Evolutionary conservation across 495 filamentous ascomycete species (phyloP).

Genomic region (Annulohypoxylon moriforme): DNA sequence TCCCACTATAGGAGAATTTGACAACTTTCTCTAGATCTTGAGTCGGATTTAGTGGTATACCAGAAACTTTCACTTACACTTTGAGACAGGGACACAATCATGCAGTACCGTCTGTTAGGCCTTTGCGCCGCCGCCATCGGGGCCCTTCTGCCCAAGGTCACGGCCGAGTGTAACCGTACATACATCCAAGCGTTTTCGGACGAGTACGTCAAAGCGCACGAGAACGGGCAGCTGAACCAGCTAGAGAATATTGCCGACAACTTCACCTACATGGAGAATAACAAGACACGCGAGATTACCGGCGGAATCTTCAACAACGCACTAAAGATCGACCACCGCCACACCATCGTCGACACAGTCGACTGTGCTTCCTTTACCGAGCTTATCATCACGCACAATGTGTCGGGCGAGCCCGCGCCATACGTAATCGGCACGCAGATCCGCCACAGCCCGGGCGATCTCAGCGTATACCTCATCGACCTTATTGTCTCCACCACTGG

Average conservation of each 20-base stretch:
- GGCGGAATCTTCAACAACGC: conserved; percentile 37
- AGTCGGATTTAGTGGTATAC: not conserved
- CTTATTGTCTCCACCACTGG: conserved; percentile 52
- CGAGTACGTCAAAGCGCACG: conserved; percentile 41
- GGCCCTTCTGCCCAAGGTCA: conserved; percentile 24
- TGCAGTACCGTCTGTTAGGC: conserved; percentile 28
- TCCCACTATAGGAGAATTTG: not conserved
- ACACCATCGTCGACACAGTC: conserved; percentile 38
- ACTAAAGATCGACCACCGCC: conserved; percentile 32
- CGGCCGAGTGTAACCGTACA: conserved; percentile 41
- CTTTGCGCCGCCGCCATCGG: conserved; percentile 21
- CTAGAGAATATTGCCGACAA: conserved; percentile 46
- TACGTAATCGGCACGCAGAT: conserved; percentile 60
- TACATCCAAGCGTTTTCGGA: conserved; percentile 35
- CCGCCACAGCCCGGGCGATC: conserved; percentile 45
- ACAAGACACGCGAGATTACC: conserved; percentile 44
- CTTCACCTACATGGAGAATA: conserved; percentile 49
- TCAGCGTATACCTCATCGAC: conserved; percentile 52
- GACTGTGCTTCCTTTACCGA: conserved; percentile 55
- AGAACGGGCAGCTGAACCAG: conserved; percentile 33
- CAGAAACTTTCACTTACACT: not conserved
- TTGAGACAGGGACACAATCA: not conserved
- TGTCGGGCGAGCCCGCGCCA: conserved; percentile 43
- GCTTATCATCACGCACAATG: conserved; percentile 49
- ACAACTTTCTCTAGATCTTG: not conserved